phyloP scores from a whole-genome alignment of 805 yeast genomes.

The Saccharomycodes ludwigii region DNA sequence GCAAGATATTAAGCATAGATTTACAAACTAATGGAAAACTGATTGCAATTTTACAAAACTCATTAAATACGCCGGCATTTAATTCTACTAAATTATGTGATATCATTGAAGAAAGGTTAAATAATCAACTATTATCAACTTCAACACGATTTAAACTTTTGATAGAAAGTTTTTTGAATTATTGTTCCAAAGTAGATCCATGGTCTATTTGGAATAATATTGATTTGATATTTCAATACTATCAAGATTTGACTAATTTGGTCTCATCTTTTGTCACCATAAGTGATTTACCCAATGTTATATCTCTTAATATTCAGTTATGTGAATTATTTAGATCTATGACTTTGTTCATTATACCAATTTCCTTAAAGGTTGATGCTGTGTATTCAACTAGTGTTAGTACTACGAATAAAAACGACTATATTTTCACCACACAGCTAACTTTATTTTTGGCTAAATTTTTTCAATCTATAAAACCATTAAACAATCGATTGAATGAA shows the following conservation, averaged over 20 bases:
- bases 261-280: constrained; percentile 29
- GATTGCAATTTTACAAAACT: constrained; percentile 27
- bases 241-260: constrained; percentile 32
- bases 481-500: too few relatives aligned
- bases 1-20: constrained; percentile 18
- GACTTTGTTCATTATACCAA: constrained; percentile 26
- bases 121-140: too few relatives aligned
- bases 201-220: constrained; percentile 36
- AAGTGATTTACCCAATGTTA: constrained; percentile 27
- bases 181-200: constrained; percentile 41
- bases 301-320: constrained; percentile 23
- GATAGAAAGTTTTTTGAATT: constrained; percentile 32
- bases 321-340: constrained; percentile 12
- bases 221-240: constrained; percentile 32
- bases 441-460: not conserved
- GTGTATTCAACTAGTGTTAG: not conserved
- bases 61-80: constrained; percentile 7
- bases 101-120: constrained; percentile 7
- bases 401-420: too few relatives aligned
- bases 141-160: constrained; percentile 37
- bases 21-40: constrained; percentile 18
- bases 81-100: constrained; percentile 1
- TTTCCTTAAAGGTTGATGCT: constrained; percentile 15
- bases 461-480: constrained; percentile 1
- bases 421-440: constrained; percentile 1